Conservation (phyloP, 495 filamentous ascomycete species). For the Jackrogersella minutella region DNA sequence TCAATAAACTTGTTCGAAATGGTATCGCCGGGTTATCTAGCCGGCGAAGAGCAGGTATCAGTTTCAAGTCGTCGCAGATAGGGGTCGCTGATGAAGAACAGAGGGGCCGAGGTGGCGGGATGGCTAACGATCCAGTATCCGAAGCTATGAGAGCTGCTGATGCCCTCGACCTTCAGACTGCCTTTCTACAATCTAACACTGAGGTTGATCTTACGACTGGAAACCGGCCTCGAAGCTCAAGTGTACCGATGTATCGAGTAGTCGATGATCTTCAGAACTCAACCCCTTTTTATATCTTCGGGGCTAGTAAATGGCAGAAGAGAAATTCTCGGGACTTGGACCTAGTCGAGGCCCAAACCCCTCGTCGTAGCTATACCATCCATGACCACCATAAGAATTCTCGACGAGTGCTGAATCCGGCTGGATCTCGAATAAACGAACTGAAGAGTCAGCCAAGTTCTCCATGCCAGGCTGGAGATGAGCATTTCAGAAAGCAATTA, state of each 20-base stretch:
- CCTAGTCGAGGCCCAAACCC: slow-evolving; percentile 1
- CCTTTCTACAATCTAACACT: slow-evolving; percentile 50
- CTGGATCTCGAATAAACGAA: slow-evolving; percentile 13
- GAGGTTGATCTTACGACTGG: slow-evolving; percentile 49
- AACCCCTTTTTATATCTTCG: slow-evolving; percentile 44
- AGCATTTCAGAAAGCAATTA: not conserved
- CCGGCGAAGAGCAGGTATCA: not conserved
- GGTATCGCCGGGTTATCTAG: slow-evolving; percentile 50
- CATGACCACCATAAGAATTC: slow-evolving; percentile 13
- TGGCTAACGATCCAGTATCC: slow-evolving; percentile 49
- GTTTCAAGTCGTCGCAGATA: not conserved
- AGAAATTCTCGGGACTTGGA: not conserved
- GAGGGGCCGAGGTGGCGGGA: slow-evolving; percentile 9
- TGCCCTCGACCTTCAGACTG: slow-evolving; percentile 57
- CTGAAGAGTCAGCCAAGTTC: not conserved
- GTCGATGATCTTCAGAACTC: slow-evolving; percentile 40
- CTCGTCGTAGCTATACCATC: slow-evolving; percentile 21
- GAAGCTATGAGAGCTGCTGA: slow-evolving; percentile 61
- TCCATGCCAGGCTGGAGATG: slow-evolving; percentile 2
- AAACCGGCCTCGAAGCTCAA: slow-evolving; percentile 47
- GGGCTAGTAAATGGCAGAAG: slow-evolving; percentile 26
- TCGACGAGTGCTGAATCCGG: slow-evolving; percentile 3
- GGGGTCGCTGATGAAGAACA: not conserved
- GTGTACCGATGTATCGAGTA: slow-evolving; percentile 44
- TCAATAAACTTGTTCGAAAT: slow-evolving; percentile 52